Base-by-base conservation (phyloP, 2,329 filamentous ascomycete genomes). In the Laburnicola sp. region DNA sequence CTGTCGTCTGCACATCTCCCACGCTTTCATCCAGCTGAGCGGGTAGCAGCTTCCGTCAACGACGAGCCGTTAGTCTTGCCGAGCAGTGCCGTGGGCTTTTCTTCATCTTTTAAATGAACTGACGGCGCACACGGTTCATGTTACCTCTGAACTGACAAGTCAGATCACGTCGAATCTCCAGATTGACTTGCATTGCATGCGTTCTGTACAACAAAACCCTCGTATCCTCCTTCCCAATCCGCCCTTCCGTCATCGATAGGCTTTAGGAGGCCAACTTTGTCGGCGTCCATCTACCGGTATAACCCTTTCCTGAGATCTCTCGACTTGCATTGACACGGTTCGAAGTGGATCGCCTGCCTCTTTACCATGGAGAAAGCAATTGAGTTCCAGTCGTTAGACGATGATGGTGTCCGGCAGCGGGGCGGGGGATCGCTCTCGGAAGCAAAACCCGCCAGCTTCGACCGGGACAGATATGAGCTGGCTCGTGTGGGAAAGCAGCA, bases 121-220 rank as follows among this genome's bases (percentile, higher is more conserved):
- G 53, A 58, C 56, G 64, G 63, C 48, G 53, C 64, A 70, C 63
- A 69, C 69, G 65, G 65, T 54, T 58, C 51, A 60, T 55, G 60
- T 66, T 63, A 65, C 65, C 51, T 60, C 51, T 50, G 21, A 52
- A 54, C 27, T 45, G 43, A 45, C 54, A 60, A 43, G 56, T 65
- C 66, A 68, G 58, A 67, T 65, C 52, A 59, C 36, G 56, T 64
- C 66, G 68, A 60, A 65, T 63, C 64, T 65, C 58, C 53, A 64
- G 64, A 64, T 64, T 65, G 59, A 61, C 62, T 64, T 67, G 65
- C 65, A 69, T 69, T 66, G 59, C 62, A 66, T 69, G 61, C 59
- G 60, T 59, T 52, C 57, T 62, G 66, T 70, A 60, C 59, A 56
- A 71, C 68, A 39, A 44, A 44, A 36, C 46, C 36, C 51, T 56